These are phyloP conservation scores for Umbelopsis sp. DNA, from an alignment of 371 early-diverging fungal genomes.

Conservation along the genomic window DNA sequence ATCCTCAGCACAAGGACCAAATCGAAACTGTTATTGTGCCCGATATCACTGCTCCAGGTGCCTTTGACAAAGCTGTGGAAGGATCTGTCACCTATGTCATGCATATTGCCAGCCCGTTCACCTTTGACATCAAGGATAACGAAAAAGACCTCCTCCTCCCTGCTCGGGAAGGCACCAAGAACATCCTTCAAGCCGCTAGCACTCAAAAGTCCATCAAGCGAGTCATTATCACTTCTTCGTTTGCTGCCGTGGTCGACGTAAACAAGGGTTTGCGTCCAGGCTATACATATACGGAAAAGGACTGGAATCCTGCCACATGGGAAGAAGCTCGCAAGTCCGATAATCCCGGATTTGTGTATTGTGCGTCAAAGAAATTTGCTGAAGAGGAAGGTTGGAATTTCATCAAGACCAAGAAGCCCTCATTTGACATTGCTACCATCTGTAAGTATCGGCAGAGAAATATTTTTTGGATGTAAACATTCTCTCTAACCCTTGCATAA, in stretches of 20 bases:
- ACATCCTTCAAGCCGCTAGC: not conserved
- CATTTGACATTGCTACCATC: constrained; percentile 11
- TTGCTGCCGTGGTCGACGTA: constrained; percentile 4
- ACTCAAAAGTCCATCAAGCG: constrained; percentile 6
- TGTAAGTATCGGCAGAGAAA: not conserved
- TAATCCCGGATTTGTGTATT: not conserved
- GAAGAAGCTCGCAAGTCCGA: constrained; percentile 6
- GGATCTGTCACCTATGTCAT: constrained; percentile 6
- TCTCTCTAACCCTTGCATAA: not conserved
- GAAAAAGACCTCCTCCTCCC: constrained; percentile 12
- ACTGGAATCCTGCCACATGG: constrained; percentile 15
- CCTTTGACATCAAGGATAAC: not conserved
- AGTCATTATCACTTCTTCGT: constrained; percentile 11
- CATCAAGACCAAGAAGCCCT: not conserved
- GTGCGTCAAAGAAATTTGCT: constrained; percentile 18
- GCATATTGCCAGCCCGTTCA: constrained; percentile 12
- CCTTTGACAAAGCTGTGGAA: constrained; percentile 5
- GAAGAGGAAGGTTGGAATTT: constrained; percentile 11
- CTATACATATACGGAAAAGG: constrained; percentile 17
- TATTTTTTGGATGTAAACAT: too few relatives aligned
- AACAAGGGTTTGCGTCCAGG: constrained; percentile 5
- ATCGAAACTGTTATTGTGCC: not conserved
- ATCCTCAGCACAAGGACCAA: not conserved
- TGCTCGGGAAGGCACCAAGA: constrained; percentile 10
- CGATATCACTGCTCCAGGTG: not conserved